phyloP scores from a whole-genome alignment of 805 yeast genomes.

The Sugiyamaella marilandica region DNA sequence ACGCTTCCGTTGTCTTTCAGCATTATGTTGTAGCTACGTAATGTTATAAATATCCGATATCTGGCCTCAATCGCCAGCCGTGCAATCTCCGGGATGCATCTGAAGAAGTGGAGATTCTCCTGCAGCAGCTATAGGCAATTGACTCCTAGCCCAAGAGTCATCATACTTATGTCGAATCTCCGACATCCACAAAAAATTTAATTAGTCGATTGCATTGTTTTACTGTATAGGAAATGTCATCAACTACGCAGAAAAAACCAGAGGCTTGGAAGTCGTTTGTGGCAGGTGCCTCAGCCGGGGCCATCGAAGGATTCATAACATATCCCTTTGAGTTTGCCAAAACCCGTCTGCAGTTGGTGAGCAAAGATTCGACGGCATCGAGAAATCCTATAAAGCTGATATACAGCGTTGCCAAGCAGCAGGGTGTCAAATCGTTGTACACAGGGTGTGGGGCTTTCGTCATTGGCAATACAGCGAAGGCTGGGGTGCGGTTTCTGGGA shows the following conservation, averaged over 20 bases:
- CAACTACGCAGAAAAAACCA: conserved; percentile 14
- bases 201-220: too few relatives aligned
- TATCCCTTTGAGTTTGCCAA: conserved; percentile 98
- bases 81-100: too few relatives aligned
- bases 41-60: too few relatives aligned
- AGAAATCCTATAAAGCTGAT: conserved; percentile 83
- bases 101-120: too few relatives aligned
- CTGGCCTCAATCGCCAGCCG: too few relatives aligned
- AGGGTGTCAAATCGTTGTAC: conserved; percentile 75
- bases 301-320: conserved; percentile 75
- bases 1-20: too few relatives aligned
- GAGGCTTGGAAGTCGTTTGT: conserved; percentile 36
- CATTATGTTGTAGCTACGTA: too few relatives aligned
- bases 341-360: conserved; percentile 75
- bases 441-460: conserved; percentile 97
- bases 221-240: background rate
- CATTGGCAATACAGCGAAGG: conserved; percentile 93
- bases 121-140: too few relatives aligned
- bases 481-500: conserved; percentile 91
- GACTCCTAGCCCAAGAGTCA: too few relatives aligned
- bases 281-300: conserved; percentile 45
- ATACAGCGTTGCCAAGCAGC: conserved; percentile 64
- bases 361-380: conserved; percentile 38
- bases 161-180: too few relatives aligned
- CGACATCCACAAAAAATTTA: too few relatives aligned